These are phyloP conservation scores for Inga oerstediana DNA, from an alignment of 306 rosid genomes.

Conservation along the genomic window DNA sequence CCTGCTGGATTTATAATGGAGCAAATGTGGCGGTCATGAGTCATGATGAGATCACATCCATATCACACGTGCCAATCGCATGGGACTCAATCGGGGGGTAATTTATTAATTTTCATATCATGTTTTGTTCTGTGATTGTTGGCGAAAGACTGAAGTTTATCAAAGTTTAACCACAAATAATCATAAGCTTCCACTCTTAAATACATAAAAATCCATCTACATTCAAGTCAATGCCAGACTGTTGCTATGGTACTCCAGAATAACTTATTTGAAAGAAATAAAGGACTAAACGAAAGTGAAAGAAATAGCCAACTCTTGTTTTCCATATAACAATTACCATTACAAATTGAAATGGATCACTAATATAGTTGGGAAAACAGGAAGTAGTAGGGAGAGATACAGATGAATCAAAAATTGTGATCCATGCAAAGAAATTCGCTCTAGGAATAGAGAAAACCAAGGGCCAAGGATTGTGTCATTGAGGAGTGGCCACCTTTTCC, in stretches of 20 bases:
- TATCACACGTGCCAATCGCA: no score
- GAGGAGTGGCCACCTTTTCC: slow-evolving; percentile 39
- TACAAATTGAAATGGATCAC: slow-evolving; percentile 8
- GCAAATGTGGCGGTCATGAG: neutral
- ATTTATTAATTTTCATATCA: no score
- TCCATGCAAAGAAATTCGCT: neutral
- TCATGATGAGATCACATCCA: no score
- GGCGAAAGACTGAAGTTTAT: no score
- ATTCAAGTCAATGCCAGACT: neutral
- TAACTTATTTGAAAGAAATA: slow-evolving; percentile 1
- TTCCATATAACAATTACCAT: slow-evolving; percentile 18
- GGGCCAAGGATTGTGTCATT: neutral
- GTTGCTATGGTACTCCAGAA: neutral
- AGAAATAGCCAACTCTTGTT: neutral
- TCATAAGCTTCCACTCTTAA: no score
- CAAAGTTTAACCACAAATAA: no score
- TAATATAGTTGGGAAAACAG: slow-evolving; percentile 33
- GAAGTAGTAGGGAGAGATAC: neutral
- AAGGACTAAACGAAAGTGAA: slow-evolving; percentile 31
- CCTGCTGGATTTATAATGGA: neutral
- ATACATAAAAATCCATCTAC: no score
- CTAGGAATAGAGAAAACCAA: neutral
- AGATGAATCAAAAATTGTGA: neutral
- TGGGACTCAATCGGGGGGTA: no score
- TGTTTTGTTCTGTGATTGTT: no score